phyloP scores from a whole-genome alignment of 208 protist species.

The Leishmania turanica region DNA sequence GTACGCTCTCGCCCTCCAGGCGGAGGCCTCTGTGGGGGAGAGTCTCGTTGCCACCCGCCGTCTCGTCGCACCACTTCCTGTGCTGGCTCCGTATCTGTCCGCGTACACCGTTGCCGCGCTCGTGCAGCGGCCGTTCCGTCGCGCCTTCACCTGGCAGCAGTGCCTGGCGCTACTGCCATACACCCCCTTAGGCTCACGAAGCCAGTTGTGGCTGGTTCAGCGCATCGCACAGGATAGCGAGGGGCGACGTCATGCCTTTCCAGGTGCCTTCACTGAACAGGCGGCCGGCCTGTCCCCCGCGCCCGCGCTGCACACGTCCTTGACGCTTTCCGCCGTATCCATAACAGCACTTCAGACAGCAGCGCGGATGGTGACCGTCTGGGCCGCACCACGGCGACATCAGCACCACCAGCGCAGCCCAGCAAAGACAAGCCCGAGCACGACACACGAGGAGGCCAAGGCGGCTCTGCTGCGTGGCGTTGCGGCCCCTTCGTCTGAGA shows the following conservation, averaged over 20 bases:
- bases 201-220: constrained; percentile 60
- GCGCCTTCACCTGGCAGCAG: constrained; percentile 47
- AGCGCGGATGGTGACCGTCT: constrained; percentile 8
- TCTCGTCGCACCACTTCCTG: constrained; percentile 36
- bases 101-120: constrained; percentile 46
- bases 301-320: not conserved
- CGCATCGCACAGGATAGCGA: constrained; percentile 46
- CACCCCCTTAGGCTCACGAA: constrained; percentile 49
- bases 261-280: not conserved
- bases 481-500: not conserved
- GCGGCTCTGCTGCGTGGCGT: not conserved
- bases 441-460: not conserved
- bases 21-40: constrained; percentile 13
- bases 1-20: constrained; percentile 20
- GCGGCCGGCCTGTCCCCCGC: not conserved
- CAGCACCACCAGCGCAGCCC: constrained; percentile 2
- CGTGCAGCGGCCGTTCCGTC: constrained; percentile 46
- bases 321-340: constrained; percentile 9
- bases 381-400: constrained; percentile 2
- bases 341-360: constrained; percentile 18
- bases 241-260: constrained; percentile 27
- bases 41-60: not conserved
- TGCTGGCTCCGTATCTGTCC: constrained; percentile 52
- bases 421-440: not conserved
- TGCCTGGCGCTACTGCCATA: constrained; percentile 68